Percentiles rank a stretch among this genome's conserved stretches.
phyloP scores from a whole-genome alignment of 106 monocot species.

The Xerophyta viscosa region DNA sequence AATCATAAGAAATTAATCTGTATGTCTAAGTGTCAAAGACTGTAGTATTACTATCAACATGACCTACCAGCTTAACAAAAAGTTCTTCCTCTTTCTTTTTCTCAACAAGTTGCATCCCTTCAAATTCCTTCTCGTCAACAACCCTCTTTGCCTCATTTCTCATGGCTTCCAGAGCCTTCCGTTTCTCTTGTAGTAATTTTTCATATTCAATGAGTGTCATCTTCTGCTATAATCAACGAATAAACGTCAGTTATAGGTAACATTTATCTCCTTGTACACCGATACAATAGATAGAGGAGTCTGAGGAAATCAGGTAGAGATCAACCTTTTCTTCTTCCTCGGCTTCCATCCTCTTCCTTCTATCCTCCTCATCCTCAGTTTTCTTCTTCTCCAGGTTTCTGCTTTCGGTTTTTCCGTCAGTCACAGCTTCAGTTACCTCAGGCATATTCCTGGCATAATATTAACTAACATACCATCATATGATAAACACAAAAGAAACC shows the following conservation, averaged over 20 bases:
- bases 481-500: background rate
- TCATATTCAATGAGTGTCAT: conserved; percentile 57
- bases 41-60: background rate
- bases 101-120: conserved; percentile 27
- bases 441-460: conserved; percentile 1
- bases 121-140: conserved; percentile 27
- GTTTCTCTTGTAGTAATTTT: conserved; percentile 37
- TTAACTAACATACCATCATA: background rate
- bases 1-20: background rate
- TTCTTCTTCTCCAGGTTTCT: background rate
- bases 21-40: background rate
- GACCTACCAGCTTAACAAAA: conserved; percentile 28
- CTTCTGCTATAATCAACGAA: conserved; percentile 10
- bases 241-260: background rate
- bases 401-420: background rate
- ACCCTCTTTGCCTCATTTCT: conserved; percentile 23
- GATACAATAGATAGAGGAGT: background rate
- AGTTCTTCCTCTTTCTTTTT: conserved; percentile 33
- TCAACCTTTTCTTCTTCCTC: conserved; percentile 1
- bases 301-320: background rate
- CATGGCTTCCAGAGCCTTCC: conserved; percentile 23
- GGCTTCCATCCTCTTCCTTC: too few species aligned
- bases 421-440: conserved; percentile 1
- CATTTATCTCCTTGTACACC: too few species aligned
- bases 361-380: background rate